Evolutionary conservation across 1,284 basidiomycete genomes (phyloP).

Genomic region (Puccinia coronata): DNA sequence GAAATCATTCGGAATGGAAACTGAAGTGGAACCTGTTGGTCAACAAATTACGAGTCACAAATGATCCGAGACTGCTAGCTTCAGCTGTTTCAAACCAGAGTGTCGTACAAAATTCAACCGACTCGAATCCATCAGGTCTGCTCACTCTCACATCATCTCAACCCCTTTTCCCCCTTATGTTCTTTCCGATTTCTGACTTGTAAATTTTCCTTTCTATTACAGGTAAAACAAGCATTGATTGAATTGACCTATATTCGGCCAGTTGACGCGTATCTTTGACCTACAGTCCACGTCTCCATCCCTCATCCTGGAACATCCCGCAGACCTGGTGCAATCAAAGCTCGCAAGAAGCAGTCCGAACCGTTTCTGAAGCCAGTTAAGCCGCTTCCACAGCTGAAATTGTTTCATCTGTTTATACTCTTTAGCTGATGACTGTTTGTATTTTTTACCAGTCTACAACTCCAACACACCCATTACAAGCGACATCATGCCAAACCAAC

Average conservation of each 20-base stretch:
- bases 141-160: too few relatives aligned
- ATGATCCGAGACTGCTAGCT: background rate
- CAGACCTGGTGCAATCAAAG: background rate
- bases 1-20: background rate
- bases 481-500: background rate
- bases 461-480: background rate
- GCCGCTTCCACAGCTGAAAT: background rate
- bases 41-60: conserved; percentile 2
- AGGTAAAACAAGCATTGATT: conserved; percentile 2
- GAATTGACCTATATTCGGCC: background rate
- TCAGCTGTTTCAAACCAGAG: background rate
- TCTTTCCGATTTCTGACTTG: background rate
- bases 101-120: background rate
- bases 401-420: background rate
- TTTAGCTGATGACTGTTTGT: background rate
- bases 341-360: background rate
- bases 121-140: conserved; percentile 9
- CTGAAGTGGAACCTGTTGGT: conserved; percentile 9
- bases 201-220: background rate
- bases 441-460: background rate
- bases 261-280: background rate
- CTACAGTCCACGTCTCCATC: conserved; percentile 5
- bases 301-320: background rate
- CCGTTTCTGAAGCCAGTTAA: background rate
- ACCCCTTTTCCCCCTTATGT: background rate